Conservation (phyloP, 2,329 filamentous ascomycete species). For the Lojkania enalia region DNA sequence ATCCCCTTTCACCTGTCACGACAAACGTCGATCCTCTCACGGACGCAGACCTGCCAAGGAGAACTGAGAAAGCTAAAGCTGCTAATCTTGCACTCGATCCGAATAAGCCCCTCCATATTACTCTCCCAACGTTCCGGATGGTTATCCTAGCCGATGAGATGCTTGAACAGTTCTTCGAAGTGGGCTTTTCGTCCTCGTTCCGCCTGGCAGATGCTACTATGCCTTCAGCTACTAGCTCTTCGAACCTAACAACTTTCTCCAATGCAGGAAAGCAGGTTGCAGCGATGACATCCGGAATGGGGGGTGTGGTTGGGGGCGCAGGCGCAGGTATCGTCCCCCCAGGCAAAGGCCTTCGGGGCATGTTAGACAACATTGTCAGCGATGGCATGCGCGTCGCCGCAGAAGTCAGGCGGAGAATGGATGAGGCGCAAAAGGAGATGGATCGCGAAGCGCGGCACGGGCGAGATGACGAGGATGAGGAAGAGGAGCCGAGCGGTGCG, state of each 20-base stretch:
- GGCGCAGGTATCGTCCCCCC: slow-evolving; percentile 61
- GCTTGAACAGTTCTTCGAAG: slow-evolving; percentile 96
- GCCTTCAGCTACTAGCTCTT: slow-evolving; percentile 57
- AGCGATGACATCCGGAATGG: slow-evolving; percentile 42
- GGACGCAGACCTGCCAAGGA: slow-evolving; percentile 34
- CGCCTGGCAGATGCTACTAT: slow-evolving; percentile 72
- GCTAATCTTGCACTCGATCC: slow-evolving; percentile 92
- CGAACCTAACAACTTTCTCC: slow-evolving; percentile 83
- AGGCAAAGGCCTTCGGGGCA: slow-evolving; percentile 80
- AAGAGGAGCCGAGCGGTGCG: slow-evolving; percentile 57
- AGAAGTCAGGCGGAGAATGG: slow-evolving; percentile 89
- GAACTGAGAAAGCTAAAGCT: slow-evolving; percentile 63
- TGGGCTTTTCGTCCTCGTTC: slow-evolving; percentile 91
- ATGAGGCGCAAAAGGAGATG: slow-evolving; percentile 90
- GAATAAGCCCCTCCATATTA: slow-evolving; percentile 90
- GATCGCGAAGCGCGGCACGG: slow-evolving; percentile 71
- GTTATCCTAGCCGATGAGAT: slow-evolving; percentile 94
- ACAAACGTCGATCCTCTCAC: slow-evolving; percentile 28
- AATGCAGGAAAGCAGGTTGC: slow-evolving; percentile 60
- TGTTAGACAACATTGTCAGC: slow-evolving; percentile 95
- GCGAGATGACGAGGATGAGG: slow-evolving; percentile 64
- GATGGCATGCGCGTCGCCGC: slow-evolving; percentile 96
- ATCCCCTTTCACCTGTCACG: slow-evolving; percentile 27
- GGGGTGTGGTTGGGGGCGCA: slow-evolving; percentile 51
- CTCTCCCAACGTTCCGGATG: slow-evolving; percentile 97